Conservation (phyloP, 805 yeast species). For the Sporopachydermia lactativora region DNA sequence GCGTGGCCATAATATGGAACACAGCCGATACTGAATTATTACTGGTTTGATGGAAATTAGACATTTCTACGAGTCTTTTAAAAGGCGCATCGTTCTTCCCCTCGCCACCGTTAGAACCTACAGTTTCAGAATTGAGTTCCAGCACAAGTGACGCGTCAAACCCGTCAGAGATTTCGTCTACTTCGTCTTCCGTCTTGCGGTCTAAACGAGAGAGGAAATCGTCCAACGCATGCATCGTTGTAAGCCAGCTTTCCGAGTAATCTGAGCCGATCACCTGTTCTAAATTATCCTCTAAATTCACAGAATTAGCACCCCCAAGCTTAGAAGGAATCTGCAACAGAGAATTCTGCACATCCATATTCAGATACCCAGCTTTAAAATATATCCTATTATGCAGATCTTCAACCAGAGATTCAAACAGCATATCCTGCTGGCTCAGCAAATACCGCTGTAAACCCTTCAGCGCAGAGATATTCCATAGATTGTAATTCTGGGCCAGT, state of each 20-base stretch:
- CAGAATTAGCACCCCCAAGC: constrained; percentile 13
- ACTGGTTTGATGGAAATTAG: background rate
- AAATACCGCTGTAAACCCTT: constrained; percentile 34
- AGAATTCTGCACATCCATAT: background rate
- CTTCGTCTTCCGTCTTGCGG: background rate
- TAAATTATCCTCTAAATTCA: constrained; percentile 38
- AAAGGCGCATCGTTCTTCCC: background rate
- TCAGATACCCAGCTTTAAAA: constrained; percentile 29
- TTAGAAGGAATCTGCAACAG: background rate
- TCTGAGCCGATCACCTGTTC: constrained; percentile 45
- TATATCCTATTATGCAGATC: constrained; percentile 63
- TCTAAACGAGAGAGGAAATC: background rate
- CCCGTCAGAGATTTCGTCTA: background rate
- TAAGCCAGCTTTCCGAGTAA: constrained; percentile 26
- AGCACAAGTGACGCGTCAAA: background rate
- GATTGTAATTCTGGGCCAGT: constrained; percentile 32
- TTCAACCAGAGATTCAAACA: constrained; percentile 63
- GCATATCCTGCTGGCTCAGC: constrained; percentile 39
- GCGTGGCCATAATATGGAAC: background rate
- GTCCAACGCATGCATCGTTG: constrained; percentile 2
- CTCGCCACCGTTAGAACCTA: background rate
- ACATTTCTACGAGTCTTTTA: background rate
- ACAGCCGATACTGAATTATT: background rate
- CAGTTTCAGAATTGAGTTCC: background rate
- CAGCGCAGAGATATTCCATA: constrained; percentile 48